Evolutionary conservation across 2,329 filamentous ascomycete genomes (phyloP), one percentile per base, ranked within the genome.

Genomic region (Monosporascus sp.): DNA sequence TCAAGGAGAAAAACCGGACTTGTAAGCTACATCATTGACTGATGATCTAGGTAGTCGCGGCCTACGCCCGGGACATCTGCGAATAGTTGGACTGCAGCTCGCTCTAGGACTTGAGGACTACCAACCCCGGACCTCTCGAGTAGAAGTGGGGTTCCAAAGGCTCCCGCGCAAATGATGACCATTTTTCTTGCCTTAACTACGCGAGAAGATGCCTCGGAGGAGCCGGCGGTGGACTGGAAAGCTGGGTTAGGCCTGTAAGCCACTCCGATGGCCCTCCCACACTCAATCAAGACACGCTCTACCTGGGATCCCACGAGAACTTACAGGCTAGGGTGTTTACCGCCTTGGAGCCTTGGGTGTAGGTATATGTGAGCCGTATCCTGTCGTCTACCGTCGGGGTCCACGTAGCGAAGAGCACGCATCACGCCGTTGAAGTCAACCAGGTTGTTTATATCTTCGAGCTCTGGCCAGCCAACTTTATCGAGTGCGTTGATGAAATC

Each of bases 111-210:
- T 17, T 72, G 63, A 6, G 70, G 67, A 37, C 74, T 69, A 31
- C 75, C 77, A 4, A 82, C 60, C 25, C 79, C 79, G 15, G 78
- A 81, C 27, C 78, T 68, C 60, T 82, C 77, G 0, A 82, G 70
- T n/a, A 82, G 66, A 3, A 67, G 61, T 5, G 75, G 75, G 5
- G 72, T 74, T 5, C 70, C 70, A 24, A 73, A 66, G 0, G 75
- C 67, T 20, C 75, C 75, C 14, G 67, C 64, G 17, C 62, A 65
- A 3, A 69, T 18, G 17, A 69, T 58, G 1, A 82, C 78, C 39
- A 81, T 65, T 58, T 76, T 80, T 8, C 66, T 70, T 6, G 80
- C 80, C 41, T 69, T 73, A 3, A 75, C 66, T 2, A 38, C 48
- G 9, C 53, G 54, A 14, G 27, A 31, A 31, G 27, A 31, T 3